Conservation (phyloP, 352 stramenopile species). For the Lagenidium sp. region DNA sequence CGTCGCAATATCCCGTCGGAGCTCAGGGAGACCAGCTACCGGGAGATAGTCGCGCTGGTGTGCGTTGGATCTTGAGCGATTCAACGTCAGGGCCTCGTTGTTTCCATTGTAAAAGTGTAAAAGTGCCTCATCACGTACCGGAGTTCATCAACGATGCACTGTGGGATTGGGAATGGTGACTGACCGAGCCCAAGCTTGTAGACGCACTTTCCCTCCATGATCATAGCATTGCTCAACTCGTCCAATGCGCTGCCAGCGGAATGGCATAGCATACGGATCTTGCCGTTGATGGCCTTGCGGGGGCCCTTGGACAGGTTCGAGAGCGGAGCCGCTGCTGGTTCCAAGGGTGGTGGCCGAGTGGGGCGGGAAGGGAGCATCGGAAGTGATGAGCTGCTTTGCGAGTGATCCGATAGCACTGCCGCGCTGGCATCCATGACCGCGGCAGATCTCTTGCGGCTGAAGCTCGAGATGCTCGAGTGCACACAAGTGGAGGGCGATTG, state of each 20-base stretch:
- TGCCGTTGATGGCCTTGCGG: slow-evolving; percentile 80
- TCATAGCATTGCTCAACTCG: slow-evolving; percentile 82
- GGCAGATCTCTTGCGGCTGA: slow-evolving; percentile 36
- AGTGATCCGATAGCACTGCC: neutral
- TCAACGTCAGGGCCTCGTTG: neutral
- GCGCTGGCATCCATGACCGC: slow-evolving; percentile 18
- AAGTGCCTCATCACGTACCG: slow-evolving; percentile 41
- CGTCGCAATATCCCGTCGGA: slow-evolving; percentile 70
- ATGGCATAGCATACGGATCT: slow-evolving; percentile 78
- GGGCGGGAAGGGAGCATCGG: no score
- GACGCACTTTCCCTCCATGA: slow-evolving; percentile 65
- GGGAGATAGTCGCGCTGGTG: slow-evolving; percentile 80
- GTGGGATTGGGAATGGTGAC: slow-evolving; percentile 79
- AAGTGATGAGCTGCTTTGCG: no score
- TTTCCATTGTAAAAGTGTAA: no score
- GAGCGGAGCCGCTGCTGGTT: neutral
- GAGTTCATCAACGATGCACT: slow-evolving; percentile 84
- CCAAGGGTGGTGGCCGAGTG: neutral
- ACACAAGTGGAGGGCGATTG: slow-evolving; percentile 3
- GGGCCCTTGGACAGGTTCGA: slow-evolving; percentile 27
- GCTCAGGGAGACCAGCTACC: slow-evolving; percentile 57
- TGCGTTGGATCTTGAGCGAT: slow-evolving; percentile 43
- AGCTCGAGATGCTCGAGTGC: neutral
- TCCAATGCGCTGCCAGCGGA: slow-evolving; percentile 71
- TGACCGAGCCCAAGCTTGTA: slow-evolving; percentile 83